Base-by-base conservation (phyloP, 306 rosid species). In the Vachellia collinsii region DNA sequence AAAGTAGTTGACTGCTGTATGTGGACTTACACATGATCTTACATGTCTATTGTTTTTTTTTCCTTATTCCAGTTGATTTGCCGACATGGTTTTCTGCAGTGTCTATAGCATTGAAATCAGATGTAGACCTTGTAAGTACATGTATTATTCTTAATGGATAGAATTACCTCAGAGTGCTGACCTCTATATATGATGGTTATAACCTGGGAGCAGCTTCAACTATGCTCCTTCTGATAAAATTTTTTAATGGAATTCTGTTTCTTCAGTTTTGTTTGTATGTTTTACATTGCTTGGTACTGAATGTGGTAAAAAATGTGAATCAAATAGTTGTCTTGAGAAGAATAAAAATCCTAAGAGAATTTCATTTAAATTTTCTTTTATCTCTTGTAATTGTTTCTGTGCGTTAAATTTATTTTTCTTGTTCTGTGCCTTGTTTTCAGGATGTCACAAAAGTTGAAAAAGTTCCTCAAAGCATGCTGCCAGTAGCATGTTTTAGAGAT, bases 81-180 rank as follows among this genome's bases (percentile, higher is more conserved):
- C 99, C 97, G 3, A 87, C 91, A 37, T 92, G 94, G 96, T 96
- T 96, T 87, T 93, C 98, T 22, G 86, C 94, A 10, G 80, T 95
- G 86, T 90, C 97, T 54, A 78, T 93, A 82, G 82, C 87, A 54
- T 81, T 96, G 92, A 86, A 54, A 80, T 93, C 99, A 7, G 91
- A 90, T 77, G 92, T 88, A 78, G 88, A 93, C 82, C 90, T 87
- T 69, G 99, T 96, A 90, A 96, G 98, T 91, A 78, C 82, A 13
- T 77, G 23, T 65, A 5, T 4, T 59, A 43, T 68, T 85, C 69
- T 63, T 20, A 77, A 46, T n/a, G 42, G 53, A 79, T 71, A 68
- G 65, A 63, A 56, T 79, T 77, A 65, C 67, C 63, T 72, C 19
- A 48, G 74, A 59, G 10, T 65, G 25, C 80, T 80, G 19, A 42